Conservation (phyloP, 1,284 basidiomycete species). For the Malassezia japonica region DNA sequence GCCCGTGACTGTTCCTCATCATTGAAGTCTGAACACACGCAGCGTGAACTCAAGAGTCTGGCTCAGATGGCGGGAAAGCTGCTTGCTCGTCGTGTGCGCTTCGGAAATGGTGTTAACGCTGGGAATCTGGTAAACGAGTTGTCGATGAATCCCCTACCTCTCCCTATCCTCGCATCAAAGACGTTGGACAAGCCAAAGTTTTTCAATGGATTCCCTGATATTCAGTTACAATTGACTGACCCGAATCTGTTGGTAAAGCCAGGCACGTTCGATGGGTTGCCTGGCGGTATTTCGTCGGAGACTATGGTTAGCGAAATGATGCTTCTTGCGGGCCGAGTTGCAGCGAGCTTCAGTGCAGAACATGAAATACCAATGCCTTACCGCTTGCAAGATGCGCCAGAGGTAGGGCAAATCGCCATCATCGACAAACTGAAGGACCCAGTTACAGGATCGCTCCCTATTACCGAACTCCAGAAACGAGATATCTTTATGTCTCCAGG, state of each 20-base stretch:
- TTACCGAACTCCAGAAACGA: conserved; percentile 13
- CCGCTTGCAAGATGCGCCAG: conserved; percentile 53
- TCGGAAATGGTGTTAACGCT: conserved; percentile 9
- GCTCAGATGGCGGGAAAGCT: conserved; percentile 4
- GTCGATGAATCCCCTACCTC: conserved; percentile 1
- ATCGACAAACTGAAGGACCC: conserved; percentile 7
- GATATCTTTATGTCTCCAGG: conserved; percentile 14
- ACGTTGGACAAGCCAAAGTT: conserved; percentile 16
- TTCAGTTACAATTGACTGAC: conserved; percentile 7
- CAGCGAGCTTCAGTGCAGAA: conserved; percentile 63
- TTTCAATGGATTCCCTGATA: conserved; percentile 27
- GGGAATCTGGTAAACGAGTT: background rate
- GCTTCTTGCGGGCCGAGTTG: conserved; percentile 69
- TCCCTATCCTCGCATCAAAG: background rate
- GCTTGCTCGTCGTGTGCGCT: background rate
- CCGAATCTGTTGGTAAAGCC: background rate
- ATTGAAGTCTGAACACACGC: background rate
- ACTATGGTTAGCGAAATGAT: conserved; percentile 68
- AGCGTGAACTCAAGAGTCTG: background rate
- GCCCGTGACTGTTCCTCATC: background rate
- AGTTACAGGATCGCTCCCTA: conserved; percentile 17
- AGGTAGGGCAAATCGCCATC: conserved; percentile 41
- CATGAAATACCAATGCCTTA: conserved; percentile 61
- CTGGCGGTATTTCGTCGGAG: conserved; percentile 17
- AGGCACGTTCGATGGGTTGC: conserved; percentile 12